Conservation (phyloP, 2,329 filamentous ascomycete species). For the Aspergillus unguis region DNA sequence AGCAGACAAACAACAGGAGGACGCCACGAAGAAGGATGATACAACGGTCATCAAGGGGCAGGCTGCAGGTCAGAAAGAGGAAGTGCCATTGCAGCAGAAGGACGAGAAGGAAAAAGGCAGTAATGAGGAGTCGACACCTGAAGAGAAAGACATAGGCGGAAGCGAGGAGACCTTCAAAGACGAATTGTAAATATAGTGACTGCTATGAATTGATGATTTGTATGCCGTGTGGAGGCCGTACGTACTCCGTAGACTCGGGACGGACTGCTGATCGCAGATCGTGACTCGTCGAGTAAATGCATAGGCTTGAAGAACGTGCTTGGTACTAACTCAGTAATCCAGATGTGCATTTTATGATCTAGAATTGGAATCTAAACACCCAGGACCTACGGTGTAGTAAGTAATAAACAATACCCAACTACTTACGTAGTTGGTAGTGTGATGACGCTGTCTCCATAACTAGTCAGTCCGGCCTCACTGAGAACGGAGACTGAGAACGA, state of each 20-base stretch:
- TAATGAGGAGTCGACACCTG: conserved; percentile 6
- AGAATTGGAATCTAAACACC: no score
- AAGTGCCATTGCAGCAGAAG: conserved; percentile 11
- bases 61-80: conserved; percentile 5
- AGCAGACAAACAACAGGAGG: conserved; percentile 5
- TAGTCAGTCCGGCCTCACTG: no score
- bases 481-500: background rate
- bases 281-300: background rate
- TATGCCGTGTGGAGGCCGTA: background rate
- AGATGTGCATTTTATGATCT: no score
- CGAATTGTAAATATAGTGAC: conserved; percentile 28
- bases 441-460: no score
- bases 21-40: background rate
- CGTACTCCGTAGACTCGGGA: background rate
- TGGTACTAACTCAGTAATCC: background rate
- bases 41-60: background rate
- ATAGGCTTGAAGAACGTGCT: conserved; percentile 5
- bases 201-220: conserved; percentile 6
- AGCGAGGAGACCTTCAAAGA: conserved; percentile 42
- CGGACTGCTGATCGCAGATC: background rate
- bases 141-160: conserved; percentile 22
- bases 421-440: no score
- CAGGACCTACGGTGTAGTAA: no score
- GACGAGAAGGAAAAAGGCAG: conserved; percentile 9
- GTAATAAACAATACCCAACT: no score